Percentiles rank a stretch among this genome's conserved stretches.
Evolutionary conservation across 2,329 filamentous ascomycete genomes (phyloP).

Genomic region (Calycina herbarum): DNA sequence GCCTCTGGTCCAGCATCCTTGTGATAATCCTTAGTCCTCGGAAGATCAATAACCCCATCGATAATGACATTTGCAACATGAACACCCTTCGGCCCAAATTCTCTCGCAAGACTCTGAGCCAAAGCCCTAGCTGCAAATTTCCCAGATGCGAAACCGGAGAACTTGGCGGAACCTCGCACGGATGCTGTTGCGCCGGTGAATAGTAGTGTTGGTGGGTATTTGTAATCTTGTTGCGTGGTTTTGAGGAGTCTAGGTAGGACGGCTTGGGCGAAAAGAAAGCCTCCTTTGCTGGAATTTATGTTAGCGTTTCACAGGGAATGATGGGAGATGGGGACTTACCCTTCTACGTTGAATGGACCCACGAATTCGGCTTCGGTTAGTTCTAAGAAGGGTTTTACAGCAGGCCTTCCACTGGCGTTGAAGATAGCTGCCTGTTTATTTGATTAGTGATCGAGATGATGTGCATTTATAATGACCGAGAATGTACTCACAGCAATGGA

Average conservation of each 20-base stretch:
- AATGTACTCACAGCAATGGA: constrained; percentile 36
- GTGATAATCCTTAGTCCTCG: constrained; percentile 57
- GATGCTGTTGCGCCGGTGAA: constrained; percentile 87
- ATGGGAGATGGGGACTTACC: constrained; percentile 42
- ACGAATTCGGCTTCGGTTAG: constrained; percentile 52
- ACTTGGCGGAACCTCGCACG: constrained; percentile 67
- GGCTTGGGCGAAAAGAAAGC: constrained; percentile 76
- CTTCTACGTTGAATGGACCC: constrained; percentile 46
- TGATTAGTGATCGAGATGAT: background rate
- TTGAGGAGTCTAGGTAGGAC: constrained; percentile 70
- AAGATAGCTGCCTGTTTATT: constrained; percentile 59
- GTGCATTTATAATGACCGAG: background rate
- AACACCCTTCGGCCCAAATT: constrained; percentile 81
- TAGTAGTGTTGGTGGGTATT: constrained; percentile 74
- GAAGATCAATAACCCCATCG: constrained; percentile 83
- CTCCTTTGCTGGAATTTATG: constrained; percentile 40
- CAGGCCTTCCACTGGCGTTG: constrained; percentile 58
- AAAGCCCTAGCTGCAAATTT: constrained; percentile 80
- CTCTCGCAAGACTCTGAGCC: constrained; percentile 72
- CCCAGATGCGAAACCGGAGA: constrained; percentile 71
- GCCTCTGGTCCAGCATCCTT: constrained; percentile 51
- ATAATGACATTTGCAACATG: constrained; percentile 82
- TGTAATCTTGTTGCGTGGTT: constrained; percentile 47
- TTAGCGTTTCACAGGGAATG: background rate
- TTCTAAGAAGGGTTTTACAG: constrained; percentile 60